A percentile compares a stretch with the other conserved stretches of the same genome.
These are phyloP conservation scores for Chytriomyces hyalinus DNA, from an alignment of 192 early-diverging fungal species.

Conservation along the genomic window DNA sequence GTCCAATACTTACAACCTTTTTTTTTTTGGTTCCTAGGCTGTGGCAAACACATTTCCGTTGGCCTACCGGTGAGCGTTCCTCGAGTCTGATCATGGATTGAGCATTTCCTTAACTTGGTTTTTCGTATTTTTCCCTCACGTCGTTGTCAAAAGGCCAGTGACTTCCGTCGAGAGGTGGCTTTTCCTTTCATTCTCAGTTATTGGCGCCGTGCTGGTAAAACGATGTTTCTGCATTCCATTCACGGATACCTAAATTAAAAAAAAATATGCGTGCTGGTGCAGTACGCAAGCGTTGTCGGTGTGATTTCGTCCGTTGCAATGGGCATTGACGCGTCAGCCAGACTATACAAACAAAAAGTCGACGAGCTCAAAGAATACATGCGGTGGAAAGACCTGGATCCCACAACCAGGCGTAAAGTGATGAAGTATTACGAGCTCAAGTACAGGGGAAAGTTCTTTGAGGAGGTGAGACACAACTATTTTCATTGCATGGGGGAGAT, in stretches of 20 bases:
- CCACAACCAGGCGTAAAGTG: conserved; percentile 23
- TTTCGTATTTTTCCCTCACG: neutral
- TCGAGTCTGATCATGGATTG: neutral
- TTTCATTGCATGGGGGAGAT: neutral
- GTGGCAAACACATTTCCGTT: conserved; percentile 15
- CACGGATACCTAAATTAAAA: neutral
- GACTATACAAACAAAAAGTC: conserved; percentile 39
- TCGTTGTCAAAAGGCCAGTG: too few species aligned
- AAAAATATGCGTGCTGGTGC: neutral
- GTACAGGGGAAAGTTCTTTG: conserved; percentile 38
- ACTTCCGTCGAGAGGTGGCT: neutral
- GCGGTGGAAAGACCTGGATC: conserved; percentile 18
- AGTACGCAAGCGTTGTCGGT: conserved; percentile 31
- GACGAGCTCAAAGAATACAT: conserved; percentile 47
- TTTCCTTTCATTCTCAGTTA: neutral
- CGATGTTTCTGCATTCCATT: neutral
- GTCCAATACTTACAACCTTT: neutral
- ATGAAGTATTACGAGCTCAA: conserved; percentile 39
- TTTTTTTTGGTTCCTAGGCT: conserved; percentile 6
- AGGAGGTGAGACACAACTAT: conserved; percentile 34
- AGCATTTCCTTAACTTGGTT: neutral
- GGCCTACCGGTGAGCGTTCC: neutral
- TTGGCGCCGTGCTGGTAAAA: conserved; percentile 11
- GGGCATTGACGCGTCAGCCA: conserved; percentile 32
- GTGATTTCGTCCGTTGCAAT: conserved; percentile 27